Base-by-base conservation (phyloP, 768 basidiomycete genomes). In the Lanmaoa pseudosensibilis region DNA sequence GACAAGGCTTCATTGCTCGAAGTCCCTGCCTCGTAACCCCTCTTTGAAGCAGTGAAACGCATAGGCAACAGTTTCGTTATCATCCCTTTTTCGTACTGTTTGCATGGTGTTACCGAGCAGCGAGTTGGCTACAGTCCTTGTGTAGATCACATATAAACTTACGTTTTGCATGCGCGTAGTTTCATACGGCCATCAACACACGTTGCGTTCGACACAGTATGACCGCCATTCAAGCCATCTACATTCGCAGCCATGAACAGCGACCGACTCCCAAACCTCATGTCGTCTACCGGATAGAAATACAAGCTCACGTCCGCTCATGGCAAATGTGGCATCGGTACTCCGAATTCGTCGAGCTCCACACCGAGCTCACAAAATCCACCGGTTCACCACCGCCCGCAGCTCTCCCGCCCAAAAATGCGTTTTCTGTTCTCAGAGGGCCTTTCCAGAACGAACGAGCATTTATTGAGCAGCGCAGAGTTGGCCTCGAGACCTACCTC, bases 251-350 rank as follows among this genome's bases (percentile, higher is more conserved):
- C 64, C 80, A 83, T 67, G 90, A 92, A 69, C 84, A 86, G 58
- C 84, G 88, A 44, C 67, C 77, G 2, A 66, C 75, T 39, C 91
- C 92, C 61, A 91, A 89, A 65, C 74, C 84, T n/a, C 92, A 95
- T 67, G 80, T 81, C 54, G 91, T 90, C 64, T 96, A 88, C 75
- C 80, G 80, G 59, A 89, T 96, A 69, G 82, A 87, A 65, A 86
- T 98, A 63, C 85, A 90, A 63, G 93, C 93, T 7, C 86, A 92
- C 53, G 90, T 94, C 30, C 87, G 91, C 58, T 88, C 92, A 69
- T 98, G 95, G 94, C 84, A 88, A 55, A 90, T 97, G 80, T 91
- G 90, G 85, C 80, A 89, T 55, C 89, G 96, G 48, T 98, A 98
- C 76, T 94, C 92, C 41, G 94, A 97, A 74, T 98, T 98, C 74